These are phyloP conservation scores for Gnomoniopsis smithogilvyi DNA, from an alignment of 2,329 filamentous ascomycete genomes.

Conservation along the genomic window DNA sequence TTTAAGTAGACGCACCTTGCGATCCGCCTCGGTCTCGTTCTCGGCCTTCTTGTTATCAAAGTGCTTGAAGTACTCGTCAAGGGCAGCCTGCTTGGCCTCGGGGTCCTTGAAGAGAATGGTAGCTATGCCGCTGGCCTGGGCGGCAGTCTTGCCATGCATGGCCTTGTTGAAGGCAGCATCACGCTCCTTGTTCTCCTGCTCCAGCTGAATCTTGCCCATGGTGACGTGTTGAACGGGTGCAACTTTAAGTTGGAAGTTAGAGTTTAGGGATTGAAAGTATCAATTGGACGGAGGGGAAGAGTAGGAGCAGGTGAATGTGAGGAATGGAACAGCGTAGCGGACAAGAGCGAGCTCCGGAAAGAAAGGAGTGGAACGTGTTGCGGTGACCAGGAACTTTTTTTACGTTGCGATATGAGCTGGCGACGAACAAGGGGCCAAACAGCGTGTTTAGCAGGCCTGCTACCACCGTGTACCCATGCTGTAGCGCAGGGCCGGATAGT, in stretches of 20 bases:
- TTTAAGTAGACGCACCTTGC: conserved; percentile 59
- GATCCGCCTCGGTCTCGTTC: conserved; percentile 77
- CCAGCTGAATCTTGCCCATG: conserved; percentile 45
- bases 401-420: conserved; percentile 6
- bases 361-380: conserved; percentile 8
- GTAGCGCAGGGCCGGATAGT: background rate
- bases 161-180: conserved; percentile 91
- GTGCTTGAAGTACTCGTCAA: conserved; percentile 84
- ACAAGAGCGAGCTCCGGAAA: background rate
- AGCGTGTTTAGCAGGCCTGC: background rate
- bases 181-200: conserved; percentile 77
- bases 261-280: background rate
- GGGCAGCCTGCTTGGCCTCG: conserved; percentile 52
- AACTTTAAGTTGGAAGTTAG: background rate
- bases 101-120: conserved; percentile 84
- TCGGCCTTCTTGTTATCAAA: conserved; percentile 73
- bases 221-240: conserved; percentile 13
- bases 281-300: conserved; percentile 6
- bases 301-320: background rate
- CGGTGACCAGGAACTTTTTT: conserved; percentile 15
- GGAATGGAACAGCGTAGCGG: background rate
- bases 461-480: no score
- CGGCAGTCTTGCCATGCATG: conserved; percentile 72
- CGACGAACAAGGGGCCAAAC: conserved; percentile 7
- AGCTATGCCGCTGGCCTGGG: conserved; percentile 66